Conservation (phyloP, 2,329 filamentous ascomycete genomes). For the Talaromyces atroroseus region DNA sequence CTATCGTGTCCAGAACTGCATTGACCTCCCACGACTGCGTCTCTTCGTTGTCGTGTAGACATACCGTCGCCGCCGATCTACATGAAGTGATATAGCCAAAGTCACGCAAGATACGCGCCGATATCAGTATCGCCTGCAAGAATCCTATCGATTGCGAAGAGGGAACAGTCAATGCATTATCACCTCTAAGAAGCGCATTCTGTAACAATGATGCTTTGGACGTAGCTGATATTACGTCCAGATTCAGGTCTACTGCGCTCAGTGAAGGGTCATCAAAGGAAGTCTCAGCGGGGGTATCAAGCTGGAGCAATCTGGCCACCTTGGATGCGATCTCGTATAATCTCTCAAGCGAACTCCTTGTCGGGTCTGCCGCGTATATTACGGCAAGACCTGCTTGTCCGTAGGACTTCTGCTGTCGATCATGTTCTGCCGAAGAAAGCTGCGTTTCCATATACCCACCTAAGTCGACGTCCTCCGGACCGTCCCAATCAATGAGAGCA, state of each 20-base stretch:
- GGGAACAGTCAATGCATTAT: slow-evolving; percentile 40
- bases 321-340: slow-evolving; percentile 47
- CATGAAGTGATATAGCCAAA: slow-evolving; percentile 35
- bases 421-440: neutral
- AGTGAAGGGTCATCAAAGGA: slow-evolving; percentile 19
- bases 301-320: slow-evolving; percentile 46
- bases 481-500: slow-evolving; percentile 54
- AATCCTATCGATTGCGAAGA: slow-evolving; percentile 36
- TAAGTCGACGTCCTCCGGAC: slow-evolving; percentile 55
- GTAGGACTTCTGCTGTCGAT: slow-evolving; percentile 32
- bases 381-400: slow-evolving; percentile 56
- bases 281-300: slow-evolving; percentile 40
- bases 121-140: slow-evolving; percentile 37
- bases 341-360: slow-evolving; percentile 40
- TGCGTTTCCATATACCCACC: slow-evolving; percentile 46
- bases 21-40: slow-evolving; percentile 51
- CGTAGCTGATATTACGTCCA: slow-evolving; percentile 30
- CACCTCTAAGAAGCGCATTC: slow-evolving; percentile 33
- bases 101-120: slow-evolving; percentile 34
- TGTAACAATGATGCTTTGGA: slow-evolving; percentile 38
- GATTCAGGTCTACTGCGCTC: slow-evolving; percentile 26
- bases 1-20: slow-evolving; percentile 47
- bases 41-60: slow-evolving; percentile 48
- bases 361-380: slow-evolving; percentile 50
- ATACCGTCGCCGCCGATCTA: slow-evolving; percentile 42